phyloP scores from a whole-genome alignment of 2,329 filamentous ascomycete species.

The Exophiala lecanii-corni region DNA sequence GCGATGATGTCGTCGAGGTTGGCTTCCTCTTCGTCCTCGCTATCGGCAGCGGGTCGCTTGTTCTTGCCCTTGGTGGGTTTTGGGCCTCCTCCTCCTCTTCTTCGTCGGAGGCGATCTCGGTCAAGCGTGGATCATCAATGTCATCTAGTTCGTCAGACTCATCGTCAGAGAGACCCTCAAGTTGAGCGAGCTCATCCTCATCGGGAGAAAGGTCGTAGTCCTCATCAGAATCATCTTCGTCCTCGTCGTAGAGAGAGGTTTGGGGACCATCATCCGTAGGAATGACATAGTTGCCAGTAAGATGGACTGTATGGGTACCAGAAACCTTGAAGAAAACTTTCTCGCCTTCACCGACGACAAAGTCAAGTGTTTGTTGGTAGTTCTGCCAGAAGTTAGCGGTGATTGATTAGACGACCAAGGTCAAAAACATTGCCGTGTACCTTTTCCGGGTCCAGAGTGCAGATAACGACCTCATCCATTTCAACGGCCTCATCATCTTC shows the following conservation, averaged over 20 bases:
- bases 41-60: conserved; percentile 79
- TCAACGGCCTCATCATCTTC: conserved; percentile 55
- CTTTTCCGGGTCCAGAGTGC: conserved; percentile 88
- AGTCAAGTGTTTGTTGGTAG: conserved; percentile 92
- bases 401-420: too few species aligned
- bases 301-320: conserved; percentile 83
- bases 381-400: too few species aligned
- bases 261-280: conserved; percentile 51
- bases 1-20: conserved; percentile 78
- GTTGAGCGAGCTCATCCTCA: conserved; percentile 65
- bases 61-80: conserved; percentile 69
- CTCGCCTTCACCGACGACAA: conserved; percentile 85
- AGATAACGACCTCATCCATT: conserved; percentile 74
- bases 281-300: conserved; percentile 95
- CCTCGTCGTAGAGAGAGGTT: conserved; percentile 41
- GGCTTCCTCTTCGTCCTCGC: conserved; percentile 51
- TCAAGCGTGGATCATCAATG: conserved; percentile 73
- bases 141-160: conserved; percentile 74
- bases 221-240: conserved; percentile 58
- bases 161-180: conserved; percentile 44
- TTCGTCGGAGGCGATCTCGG: conserved; percentile 75
- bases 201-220: conserved; percentile 80
- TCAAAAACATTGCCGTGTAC: too few species aligned
- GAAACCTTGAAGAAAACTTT: conserved; percentile 86
- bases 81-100: conserved; percentile 69